Conservation (phyloP, 83 land plant species). For the Picea engelmannii region DNA sequence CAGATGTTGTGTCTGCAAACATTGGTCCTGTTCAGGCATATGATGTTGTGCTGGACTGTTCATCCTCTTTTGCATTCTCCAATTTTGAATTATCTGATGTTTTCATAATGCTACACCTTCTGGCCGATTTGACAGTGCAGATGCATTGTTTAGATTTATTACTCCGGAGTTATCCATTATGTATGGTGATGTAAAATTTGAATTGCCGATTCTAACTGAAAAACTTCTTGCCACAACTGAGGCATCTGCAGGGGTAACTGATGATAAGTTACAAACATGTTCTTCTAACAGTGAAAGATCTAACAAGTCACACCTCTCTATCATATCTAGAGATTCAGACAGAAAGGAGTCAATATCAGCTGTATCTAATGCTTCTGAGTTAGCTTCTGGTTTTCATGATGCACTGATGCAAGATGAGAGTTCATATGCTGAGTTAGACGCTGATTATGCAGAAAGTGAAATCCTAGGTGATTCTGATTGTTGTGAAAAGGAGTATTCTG, state of each 20-base stretch:
- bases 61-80: conserved; percentile 13
- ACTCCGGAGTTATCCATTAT: conserved; percentile 8
- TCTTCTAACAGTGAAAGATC: not conserved
- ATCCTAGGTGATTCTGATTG: too few species aligned
- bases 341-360: not conserved
- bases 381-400: too few species aligned
- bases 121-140: not conserved
- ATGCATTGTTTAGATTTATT: not conserved
- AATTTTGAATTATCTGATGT: conserved; percentile 4
- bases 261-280: not conserved
- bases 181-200: conserved; percentile 11
- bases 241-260: not conserved
- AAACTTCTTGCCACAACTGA: not conserved
- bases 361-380: not conserved
- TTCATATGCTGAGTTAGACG: too few species aligned
- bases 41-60: conserved; percentile 5
- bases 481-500: too few species aligned
- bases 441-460: too few species aligned
- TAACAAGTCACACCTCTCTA: not conserved
- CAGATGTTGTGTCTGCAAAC: not conserved
- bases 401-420: too few species aligned
- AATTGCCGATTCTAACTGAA: not conserved
- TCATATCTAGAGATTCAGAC: not conserved
- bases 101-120: conserved; percentile 1
- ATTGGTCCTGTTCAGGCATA: not conserved